phyloP scores from a whole-genome alignment of 495 filamentous ascomycete species.

The Aspergillus ostianus region DNA sequence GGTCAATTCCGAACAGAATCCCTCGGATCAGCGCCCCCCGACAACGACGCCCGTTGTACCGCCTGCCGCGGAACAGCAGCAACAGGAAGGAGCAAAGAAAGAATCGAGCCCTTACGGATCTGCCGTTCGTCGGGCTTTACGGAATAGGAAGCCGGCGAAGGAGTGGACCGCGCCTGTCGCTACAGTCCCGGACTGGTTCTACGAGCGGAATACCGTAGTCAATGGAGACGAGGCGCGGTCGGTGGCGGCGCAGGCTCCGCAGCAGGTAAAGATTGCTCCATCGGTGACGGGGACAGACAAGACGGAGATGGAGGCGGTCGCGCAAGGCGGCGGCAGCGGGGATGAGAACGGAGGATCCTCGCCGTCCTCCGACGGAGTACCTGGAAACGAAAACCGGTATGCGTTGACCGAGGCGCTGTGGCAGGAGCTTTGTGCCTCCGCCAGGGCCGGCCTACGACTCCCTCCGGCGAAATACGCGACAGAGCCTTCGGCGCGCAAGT shows the following conservation, averaged over 20 bases:
- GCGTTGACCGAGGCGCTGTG: slow-evolving; percentile 36
- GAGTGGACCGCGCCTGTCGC: slow-evolving; percentile 20
- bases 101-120: slow-evolving; percentile 39
- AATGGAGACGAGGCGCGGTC: slow-evolving; percentile 14
- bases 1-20: slow-evolving; percentile 21
- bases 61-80: slow-evolving; percentile 18
- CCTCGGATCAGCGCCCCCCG: slow-evolving; percentile 5
- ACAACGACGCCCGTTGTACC: slow-evolving; percentile 9
- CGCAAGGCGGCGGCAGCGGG: slow-evolving; percentile 29
- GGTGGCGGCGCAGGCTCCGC: slow-evolving; percentile 13
- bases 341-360: slow-evolving; percentile 24
- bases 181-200: slow-evolving; percentile 41
- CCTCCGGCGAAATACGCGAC: slow-evolving; percentile 43
- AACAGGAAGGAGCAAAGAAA: slow-evolving; percentile 17
- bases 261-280: slow-evolving; percentile 29
- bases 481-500: slow-evolving; percentile 54
- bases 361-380: slow-evolving; percentile 13
- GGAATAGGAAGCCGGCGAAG: slow-evolving; percentile 30
- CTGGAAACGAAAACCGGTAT: slow-evolving; percentile 30
- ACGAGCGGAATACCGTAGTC: slow-evolving; percentile 34
- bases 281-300: slow-evolving; percentile 18
- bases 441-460: slow-evolving; percentile 39
- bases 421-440: slow-evolving; percentile 41
- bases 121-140: slow-evolving; percentile 38
- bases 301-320: slow-evolving; percentile 5